Base-by-base conservation (phyloP, 2,329 filamentous ascomycete species). In the Fusarium sp. region DNA sequence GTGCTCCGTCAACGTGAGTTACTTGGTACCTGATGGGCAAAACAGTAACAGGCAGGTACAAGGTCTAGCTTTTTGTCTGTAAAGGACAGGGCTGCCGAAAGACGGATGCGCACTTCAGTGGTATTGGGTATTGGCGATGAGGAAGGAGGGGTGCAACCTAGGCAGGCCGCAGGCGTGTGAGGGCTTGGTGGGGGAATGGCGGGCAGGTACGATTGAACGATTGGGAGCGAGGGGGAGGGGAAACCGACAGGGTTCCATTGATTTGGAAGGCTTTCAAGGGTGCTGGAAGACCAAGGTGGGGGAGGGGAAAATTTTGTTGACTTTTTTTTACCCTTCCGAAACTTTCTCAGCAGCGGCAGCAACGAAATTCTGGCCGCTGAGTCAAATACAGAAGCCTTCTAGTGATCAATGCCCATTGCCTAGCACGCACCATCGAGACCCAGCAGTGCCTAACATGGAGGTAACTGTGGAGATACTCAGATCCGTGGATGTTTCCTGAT, bases 171-270 rank as follows among this genome's bases (percentile, higher is more conserved):
- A 64, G 69, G 73, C 35, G 61, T 73, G 65, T 60, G 70, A 60
- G 48, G 63, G 64, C 69, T 66, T 75, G 68, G 73, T 75, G 73
- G 73, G 73, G 73, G 73, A 75, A 73, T 60, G 65, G 73, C 57
- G 70, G 63, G 68, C 59, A 52, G 32, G 48, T 52, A 68, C 66
- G 71, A 75, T 73, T 73, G 70, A 69, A 53, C 59, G 70, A 72
- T 71, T 71, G 71, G 62, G 70, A 64, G 57, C 60, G 71, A 71
- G 66, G 70, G 62, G 71, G 67, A 62, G 73, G 73, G 73, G 71
- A 67, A 67, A 32, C 45, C 38, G 70, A 73, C 65, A 64, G 61
- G 70, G 48, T 60, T 69, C 48, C 42, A 23, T 50, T 37, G 52
- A 49, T 67, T 53, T 65, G 53, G 27, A 57, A 60, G 61, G 48